Evolutionary conservation across 108 stramenopile genomes (phyloP), one percentile per base, ranked within the genome.

Genomic region (Pseudonitzschia multiseries): DNA sequence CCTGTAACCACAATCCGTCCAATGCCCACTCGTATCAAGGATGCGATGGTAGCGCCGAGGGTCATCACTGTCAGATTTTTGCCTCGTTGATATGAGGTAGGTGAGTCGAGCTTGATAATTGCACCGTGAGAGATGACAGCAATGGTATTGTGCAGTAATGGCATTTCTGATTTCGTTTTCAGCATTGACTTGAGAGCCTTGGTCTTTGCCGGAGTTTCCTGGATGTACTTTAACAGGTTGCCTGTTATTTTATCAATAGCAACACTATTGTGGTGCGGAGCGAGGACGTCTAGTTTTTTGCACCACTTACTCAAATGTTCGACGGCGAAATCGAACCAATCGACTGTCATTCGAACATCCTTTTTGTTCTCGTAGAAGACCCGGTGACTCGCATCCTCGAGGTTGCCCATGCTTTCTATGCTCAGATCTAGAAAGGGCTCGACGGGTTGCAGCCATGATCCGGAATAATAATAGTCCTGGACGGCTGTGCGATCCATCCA

Each of bases 271-370:
- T 42, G 61, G 29, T 62, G 12, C 4, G 29, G 15, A 62, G 12
- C 31, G 28, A 22, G 12, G 4, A 70, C 2, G 22, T 61, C 43
- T 0, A 72, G 41, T 44, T 53, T 28, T 70, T 86, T 71, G 48
- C 73, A 80, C 81, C 81, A 86, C 26, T 81, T 72, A 50, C 73
- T 73, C 81, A 82, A 73, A 65, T 87, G 83, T 73, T 87, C 86
- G 31, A 87, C 75, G 22, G 71, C 57, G 60, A 84, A 84, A 70
- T 87, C 83, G 31, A 84, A 51, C 83, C 83, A 87, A 71, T 87
- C 86, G 5, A 46, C 32, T 2, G 86, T 73, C 85, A 79, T 75
- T 24, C 78, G 76, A 27, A 70, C 46, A 22, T 72, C 66, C 15
- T 60, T 10, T 29, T 29, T 3, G 42, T 33, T 32, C 20, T 60